Base-by-base conservation (phyloP, 2,329 filamentous ascomycete genomes). In the Blumeriella jaapii region DNA sequence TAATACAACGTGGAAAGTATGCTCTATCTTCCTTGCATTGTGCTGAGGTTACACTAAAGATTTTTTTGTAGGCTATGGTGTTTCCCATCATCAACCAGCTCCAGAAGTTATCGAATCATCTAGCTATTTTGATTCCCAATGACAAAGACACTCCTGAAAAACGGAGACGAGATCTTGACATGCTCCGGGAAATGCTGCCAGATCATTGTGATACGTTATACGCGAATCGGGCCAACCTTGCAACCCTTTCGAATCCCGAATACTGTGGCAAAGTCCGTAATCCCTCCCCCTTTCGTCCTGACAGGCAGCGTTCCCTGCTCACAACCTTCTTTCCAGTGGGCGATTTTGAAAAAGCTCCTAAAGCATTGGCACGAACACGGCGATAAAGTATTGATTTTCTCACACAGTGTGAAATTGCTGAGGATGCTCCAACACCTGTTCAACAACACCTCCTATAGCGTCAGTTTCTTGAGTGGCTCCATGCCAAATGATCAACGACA, bases 371-470 rank as follows among this genome's bases (percentile, higher is more conserved):
- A 94, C 54, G 67, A 71, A 10, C 86, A 82, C 51, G 84, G 85
- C 10, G 86, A 95, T 60, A 98, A 96, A 58, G 91, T 95, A 1
- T 69, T 98, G 0, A 80, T 98, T 2, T 98, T 98, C 57, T 93
- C 84, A 0, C 87, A 96, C 52, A 93, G 82, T 40, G 86, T 96
- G 4, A 74, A 82, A 2, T 64, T 98, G 2, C 62, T 98, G 15
- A 78, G 75, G 28, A 91, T 96, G 55, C 64, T 98, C 4, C 77
- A 85, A 48, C 77, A 83, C 49, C 67, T 98, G 0, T 93, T 98
- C 57, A 77, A 79, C 49, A 80, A 82, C 44, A 95, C 89, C 1
- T 78, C 77, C 51, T 98, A 95, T 61, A 93, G 80, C 37, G 79
- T 94, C 43, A 89, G 80, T 49, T 96, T 93, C 52, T 66, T 98